Evolutionary conservation across 768 basidiomycete species (phyloP).

Genomic region (Tulasnella sp.): DNA sequence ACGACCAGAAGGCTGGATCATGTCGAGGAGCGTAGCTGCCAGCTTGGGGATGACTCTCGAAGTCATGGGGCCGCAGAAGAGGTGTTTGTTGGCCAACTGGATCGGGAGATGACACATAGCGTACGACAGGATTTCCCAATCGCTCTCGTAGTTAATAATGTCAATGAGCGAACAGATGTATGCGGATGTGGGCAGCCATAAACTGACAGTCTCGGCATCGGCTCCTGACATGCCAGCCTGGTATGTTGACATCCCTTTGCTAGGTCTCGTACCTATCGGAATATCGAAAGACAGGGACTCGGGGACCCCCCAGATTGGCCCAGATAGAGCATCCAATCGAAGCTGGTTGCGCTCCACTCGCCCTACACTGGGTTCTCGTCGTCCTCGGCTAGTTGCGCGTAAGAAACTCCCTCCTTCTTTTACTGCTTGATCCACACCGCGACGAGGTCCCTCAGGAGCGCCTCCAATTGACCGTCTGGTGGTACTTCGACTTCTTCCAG

Average conservation of each 20-base stretch:
- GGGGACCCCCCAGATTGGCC: constrained; percentile 55
- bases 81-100: constrained; percentile 89
- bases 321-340: neutral
- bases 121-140: constrained; percentile 92
- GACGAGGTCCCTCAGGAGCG: neutral
- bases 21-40: constrained; percentile 54
- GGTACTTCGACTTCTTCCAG: constrained; percentile 10
- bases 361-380: neutral
- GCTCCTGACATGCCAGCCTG: constrained; percentile 24
- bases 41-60: constrained; percentile 51
- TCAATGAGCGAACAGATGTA: constrained; percentile 55
- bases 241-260: constrained; percentile 31
- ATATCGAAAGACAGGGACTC: constrained; percentile 54
- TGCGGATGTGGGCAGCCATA: constrained; percentile 56
- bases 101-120: constrained; percentile 81
- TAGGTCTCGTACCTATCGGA: constrained; percentile 55
- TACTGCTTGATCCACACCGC: constrained; percentile 1
- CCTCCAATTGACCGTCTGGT: neutral
- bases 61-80: constrained; percentile 85
- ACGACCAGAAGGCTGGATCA: constrained; percentile 42
- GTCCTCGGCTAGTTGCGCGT: neutral
- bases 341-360: constrained; percentile 7
- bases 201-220: constrained; percentile 23
- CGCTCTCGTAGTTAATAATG: constrained; percentile 63
- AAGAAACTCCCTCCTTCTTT: neutral